A percentile compares a stretch with the other conserved stretches of the same genome.
phyloP scores from a whole-genome alignment of 2,329 filamentous ascomycete species.

The Calonectria naviculata region DNA sequence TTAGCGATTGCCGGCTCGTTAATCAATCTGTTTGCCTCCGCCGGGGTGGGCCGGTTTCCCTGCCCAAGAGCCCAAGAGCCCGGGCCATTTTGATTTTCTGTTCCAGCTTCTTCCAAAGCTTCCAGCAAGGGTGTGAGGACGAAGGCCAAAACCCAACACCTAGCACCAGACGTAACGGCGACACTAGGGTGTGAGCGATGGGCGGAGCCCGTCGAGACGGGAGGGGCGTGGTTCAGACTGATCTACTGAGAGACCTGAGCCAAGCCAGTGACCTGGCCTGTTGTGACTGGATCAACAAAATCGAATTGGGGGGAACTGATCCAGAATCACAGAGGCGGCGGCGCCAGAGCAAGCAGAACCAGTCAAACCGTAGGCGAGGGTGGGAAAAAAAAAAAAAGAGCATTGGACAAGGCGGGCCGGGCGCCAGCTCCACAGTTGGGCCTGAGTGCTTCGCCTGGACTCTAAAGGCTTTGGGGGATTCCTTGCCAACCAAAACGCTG shows the following conservation, averaged over 20 bases:
- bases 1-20: constrained; percentile 24
- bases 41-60: constrained; percentile 20
- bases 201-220: background rate
- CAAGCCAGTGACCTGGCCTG: constrained; percentile 25
- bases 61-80: constrained; percentile 21
- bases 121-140: constrained; percentile 15
- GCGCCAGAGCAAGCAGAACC: constrained; percentile 19
- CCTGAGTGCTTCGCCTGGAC: constrained; percentile 47
- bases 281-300: constrained; percentile 31
- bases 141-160: background rate
- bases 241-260: constrained; percentile 21
- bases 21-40: constrained; percentile 23
- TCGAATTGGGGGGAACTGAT: constrained; percentile 21
- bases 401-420: constrained; percentile 36
- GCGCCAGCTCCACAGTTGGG: constrained; percentile 48
- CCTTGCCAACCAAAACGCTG: constrained; percentile 38
- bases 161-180: background rate
- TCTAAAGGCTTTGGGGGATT: constrained; percentile 32
- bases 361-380: constrained; percentile 27
- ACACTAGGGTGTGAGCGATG: constrained; percentile 17
- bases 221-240: constrained; percentile 19
- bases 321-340: constrained; percentile 20
- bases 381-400: constrained; percentile 23
- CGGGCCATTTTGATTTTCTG: constrained; percentile 26
- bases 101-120: constrained; percentile 24